phyloP scores from a whole-genome alignment of 116 monocot genomes.

The Cymodocea nodosa region DNA sequence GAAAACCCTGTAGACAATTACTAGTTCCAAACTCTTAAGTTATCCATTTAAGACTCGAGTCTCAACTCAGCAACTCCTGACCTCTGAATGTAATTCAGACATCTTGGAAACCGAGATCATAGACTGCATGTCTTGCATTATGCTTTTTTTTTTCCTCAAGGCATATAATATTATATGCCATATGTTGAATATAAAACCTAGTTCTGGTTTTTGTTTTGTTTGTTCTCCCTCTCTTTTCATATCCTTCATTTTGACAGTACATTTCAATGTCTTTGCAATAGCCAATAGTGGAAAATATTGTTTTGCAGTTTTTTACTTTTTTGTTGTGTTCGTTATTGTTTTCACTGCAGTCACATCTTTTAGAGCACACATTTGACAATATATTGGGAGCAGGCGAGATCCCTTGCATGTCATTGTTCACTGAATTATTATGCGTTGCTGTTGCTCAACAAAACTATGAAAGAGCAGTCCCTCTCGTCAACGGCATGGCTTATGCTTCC shows the following conservation, averaged over 20 bases:
- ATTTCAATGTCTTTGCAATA: no score
- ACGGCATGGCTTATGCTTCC: conserved; percentile 75
- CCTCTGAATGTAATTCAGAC: not conserved
- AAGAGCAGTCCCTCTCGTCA: conserved; percentile 43
- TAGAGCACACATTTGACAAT: conserved; percentile 85
- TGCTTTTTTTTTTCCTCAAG: not conserved
- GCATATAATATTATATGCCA: not conserved
- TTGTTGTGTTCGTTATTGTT: conserved; percentile 3
- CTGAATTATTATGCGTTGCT: conserved; percentile 54
- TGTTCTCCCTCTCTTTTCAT: not conserved
- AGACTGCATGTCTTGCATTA: not conserved
- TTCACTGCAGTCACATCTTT: conserved; percentile 56
- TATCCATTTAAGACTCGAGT: no score
- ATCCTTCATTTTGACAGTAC: not conserved
- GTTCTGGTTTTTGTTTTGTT: not conserved
- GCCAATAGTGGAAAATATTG: not conserved
- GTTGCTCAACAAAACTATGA: conserved; percentile 35
- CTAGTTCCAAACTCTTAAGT: no score
- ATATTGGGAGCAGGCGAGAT: conserved; percentile 60
- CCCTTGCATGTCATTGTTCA: conserved; percentile 54
- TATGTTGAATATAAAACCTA: not conserved
- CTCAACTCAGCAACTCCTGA: not conserved
- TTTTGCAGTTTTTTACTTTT: not conserved
- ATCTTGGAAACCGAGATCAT: not conserved
- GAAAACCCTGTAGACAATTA: no score